These are phyloP conservation scores for Sophora flavescens DNA, from an alignment of 306 rosid genomes.

Conservation along the genomic window DNA sequence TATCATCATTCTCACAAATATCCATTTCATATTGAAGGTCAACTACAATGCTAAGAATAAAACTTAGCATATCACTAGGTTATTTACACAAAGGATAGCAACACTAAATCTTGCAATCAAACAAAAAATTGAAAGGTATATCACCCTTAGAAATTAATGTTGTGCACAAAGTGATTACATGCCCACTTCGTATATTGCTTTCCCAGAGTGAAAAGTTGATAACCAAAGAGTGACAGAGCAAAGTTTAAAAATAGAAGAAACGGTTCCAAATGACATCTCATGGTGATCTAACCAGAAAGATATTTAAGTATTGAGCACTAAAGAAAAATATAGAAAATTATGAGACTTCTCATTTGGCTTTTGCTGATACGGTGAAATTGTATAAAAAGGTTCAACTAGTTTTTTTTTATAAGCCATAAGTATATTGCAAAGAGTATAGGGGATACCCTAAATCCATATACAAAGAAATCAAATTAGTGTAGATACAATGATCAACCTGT, in stretches of 20 bases:
- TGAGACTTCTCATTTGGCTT: neutral
- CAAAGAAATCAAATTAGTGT: no score
- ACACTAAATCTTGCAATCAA: constrained; percentile 12
- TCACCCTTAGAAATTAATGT: neutral
- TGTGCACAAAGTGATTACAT: neutral
- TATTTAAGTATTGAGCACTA: neutral
- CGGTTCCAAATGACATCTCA: neutral
- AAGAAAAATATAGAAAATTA: constrained; percentile 16
- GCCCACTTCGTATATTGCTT: constrained; percentile 13
- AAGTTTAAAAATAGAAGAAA: constrained; percentile 23
- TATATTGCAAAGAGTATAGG: no score
- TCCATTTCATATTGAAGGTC: constrained; percentile 33
- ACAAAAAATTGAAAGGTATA: neutral
- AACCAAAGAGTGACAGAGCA: neutral
- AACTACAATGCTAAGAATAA: constrained; percentile 11
- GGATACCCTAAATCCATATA: no score
- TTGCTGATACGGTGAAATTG: neutral
- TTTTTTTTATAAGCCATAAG: no score
- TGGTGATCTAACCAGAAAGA: neutral
- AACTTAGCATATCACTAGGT: constrained; percentile 25
- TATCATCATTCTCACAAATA: constrained; percentile 39
- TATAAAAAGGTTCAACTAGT: neutral
- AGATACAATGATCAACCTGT: no score
- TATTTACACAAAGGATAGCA: neutral
- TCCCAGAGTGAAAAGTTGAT: constrained; percentile 1